Evolutionary conservation across 805 yeast species (phyloP).

Genomic region (Zygotorulaspora chibaensis): DNA sequence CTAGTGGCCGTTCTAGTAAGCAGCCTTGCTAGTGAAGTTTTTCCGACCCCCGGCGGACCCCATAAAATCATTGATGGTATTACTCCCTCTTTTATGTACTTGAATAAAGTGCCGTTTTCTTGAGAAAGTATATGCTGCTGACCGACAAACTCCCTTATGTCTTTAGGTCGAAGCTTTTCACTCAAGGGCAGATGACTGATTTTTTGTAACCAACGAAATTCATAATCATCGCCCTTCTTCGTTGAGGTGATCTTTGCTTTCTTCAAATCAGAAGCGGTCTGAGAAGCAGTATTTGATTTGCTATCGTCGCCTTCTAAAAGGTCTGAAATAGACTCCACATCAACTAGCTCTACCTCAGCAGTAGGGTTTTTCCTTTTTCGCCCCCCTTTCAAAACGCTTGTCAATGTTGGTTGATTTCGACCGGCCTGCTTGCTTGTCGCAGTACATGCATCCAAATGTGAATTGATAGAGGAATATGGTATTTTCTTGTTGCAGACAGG

Average conservation of each 20-base stretch:
- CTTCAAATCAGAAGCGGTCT: not conserved
- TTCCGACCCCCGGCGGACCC: conserved; percentile 95
- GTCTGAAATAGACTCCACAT: not conserved
- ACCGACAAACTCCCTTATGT: conserved; percentile 71
- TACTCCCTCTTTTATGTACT: conserved; percentile 55
- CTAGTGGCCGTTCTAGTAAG: conserved; percentile 30
- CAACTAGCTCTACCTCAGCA: conserved; percentile 3
- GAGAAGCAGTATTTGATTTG: not conserved
- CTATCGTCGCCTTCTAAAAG: not conserved
- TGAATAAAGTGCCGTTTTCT: conserved; percentile 56
- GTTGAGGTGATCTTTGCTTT: not conserved
- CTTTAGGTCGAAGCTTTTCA: conserved; percentile 76
- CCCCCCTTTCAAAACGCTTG: conserved; percentile 14
- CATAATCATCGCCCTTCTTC: conserved; percentile 15
- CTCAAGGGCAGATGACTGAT: conserved; percentile 50
- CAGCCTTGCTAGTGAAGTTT: conserved; percentile 77
- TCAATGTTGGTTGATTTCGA: conserved; percentile 18
- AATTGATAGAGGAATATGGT: conserved; percentile 25
- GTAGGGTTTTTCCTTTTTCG: conserved; percentile 7
- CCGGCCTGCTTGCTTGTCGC: conserved; percentile 2
- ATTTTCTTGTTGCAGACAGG: conserved; percentile 31
- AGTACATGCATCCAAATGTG: conserved; percentile 32
- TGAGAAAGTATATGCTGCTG: conserved; percentile 72
- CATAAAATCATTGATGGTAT: conserved; percentile 84
- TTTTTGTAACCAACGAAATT: conserved; percentile 26